Conservation (phyloP, 768 basidiomycete species). For the Tubosaeta sp. region DNA sequence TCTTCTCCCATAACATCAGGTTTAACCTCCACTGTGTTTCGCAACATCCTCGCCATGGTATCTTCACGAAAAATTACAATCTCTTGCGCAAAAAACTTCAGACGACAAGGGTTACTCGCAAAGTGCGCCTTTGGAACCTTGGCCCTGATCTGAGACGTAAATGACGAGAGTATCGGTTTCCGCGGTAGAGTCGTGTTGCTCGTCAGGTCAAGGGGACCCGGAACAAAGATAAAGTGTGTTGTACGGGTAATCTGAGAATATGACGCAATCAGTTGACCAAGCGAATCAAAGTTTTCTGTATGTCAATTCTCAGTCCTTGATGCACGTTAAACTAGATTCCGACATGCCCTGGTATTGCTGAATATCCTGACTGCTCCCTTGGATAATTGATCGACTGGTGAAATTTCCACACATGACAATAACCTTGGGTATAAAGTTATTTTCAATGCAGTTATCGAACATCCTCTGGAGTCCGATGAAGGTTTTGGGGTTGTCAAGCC, state of each 20-base stretch:
- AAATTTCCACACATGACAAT: constrained; percentile 97
- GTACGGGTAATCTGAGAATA: constrained; percentile 72
- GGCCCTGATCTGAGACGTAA: constrained; percentile 63
- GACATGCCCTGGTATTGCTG: constrained; percentile 78
- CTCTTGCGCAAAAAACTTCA: constrained; percentile 95
- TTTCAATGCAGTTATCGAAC: constrained; percentile 88
- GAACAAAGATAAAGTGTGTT: constrained; percentile 92
- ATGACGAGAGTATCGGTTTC: constrained; percentile 70
- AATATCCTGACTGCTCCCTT: constrained; percentile 74
- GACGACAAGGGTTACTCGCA: constrained; percentile 87
- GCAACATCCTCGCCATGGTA: constrained; percentile 87
- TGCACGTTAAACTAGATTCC: not conserved
- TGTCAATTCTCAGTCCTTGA: constrained; percentile 2
- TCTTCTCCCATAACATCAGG: constrained; percentile 73
- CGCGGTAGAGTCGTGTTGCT: constrained; percentile 80
- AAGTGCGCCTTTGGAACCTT: constrained; percentile 81
- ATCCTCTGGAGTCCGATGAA: constrained; percentile 75
- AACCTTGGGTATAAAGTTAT: constrained; percentile 79
- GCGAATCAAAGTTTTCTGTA: constrained; percentile 78
- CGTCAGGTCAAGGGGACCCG: constrained; percentile 88
- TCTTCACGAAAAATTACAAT: constrained; percentile 93
- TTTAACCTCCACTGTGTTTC: constrained; percentile 89
- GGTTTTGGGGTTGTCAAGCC: constrained; percentile 87
- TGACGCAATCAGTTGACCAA: constrained; percentile 79
- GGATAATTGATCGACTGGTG: constrained; percentile 73